Base-by-base conservation (phyloP, 108 stramenopile genomes). In the Skeletonema potamos region DNA sequence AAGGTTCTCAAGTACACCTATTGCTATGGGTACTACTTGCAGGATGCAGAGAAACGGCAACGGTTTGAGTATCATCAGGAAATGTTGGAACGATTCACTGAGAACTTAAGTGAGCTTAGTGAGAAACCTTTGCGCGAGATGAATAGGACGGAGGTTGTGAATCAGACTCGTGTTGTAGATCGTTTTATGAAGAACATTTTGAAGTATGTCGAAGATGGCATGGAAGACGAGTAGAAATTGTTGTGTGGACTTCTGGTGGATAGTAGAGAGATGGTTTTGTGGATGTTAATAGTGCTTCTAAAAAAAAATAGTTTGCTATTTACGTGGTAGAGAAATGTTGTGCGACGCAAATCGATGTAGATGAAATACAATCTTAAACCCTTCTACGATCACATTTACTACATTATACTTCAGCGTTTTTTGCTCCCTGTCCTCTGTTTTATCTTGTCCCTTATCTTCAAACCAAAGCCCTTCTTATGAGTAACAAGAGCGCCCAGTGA, bases 1-100 rank as follows among this genome's bases (percentile, higher is more conserved):
- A 91, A 97, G 22, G 98, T 98, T 12, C 85, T 99, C 69, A 99
- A 99, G 85, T 98, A 96, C 74, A 96, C 98, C 6, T 96, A 96
- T 77, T 82, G 93, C 43, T 95, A 88, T 82, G 97, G 92, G 27
- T 99, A 95, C 82, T 98, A 96, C 83, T 74, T 98, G 69, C 32
- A 65, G 18, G 80, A 76, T 66, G 54, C 26, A 10, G 63, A 81
- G 30, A 81, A 81, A 43, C 96, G 94, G 84, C 87, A 89, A 51
- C 92, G 97, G 32, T 99, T 98, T 77, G 99, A 98, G 76, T 84
- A 97, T 86, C 96, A 98, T 70, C 99, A 99, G 74, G 96, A 98
- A 78, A 96, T 97, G 94, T 74, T 99, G 54, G 99, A 99, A 70
- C 89, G 92, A 39, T 96, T 96, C 83, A 98, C 97, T 15, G 99